Conservation (phyloP, 345 rosid genomes). For the Euphorbia tirucalli region DNA sequence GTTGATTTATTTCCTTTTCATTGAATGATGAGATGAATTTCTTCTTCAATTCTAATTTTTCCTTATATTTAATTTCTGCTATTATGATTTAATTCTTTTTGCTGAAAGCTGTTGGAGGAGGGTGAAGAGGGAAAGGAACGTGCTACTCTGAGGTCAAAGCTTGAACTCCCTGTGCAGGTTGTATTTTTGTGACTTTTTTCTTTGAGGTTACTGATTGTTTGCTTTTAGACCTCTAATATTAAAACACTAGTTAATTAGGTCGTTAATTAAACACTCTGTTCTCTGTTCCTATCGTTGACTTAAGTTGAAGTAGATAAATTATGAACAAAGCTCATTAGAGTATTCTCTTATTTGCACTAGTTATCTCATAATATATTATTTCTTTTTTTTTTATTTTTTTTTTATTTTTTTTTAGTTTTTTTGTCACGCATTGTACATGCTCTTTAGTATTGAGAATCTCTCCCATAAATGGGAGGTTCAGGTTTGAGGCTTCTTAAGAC, state of each 20-base stretch:
- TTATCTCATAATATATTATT: not conserved
- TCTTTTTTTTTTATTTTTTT: not conserved
- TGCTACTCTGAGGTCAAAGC: constrained; percentile 83
- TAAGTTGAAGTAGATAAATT: not conserved
- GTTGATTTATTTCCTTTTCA: not conserved
- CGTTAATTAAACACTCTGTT: not conserved
- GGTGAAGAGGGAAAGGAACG: constrained; percentile 93
- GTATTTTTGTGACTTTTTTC: constrained; percentile 18
- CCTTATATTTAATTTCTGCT: not conserved
- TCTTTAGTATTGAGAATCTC: not conserved
- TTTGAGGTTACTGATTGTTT: not conserved
- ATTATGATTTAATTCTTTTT: constrained; percentile 19
- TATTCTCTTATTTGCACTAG: not conserved
- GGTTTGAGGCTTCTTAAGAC: not conserved
- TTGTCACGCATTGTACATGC: not conserved
- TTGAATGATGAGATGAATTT: not conserved
- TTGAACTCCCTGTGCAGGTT: constrained; percentile 99
- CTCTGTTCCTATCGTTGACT: not conserved
- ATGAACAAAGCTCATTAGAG: not conserved
- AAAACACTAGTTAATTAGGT: not conserved
- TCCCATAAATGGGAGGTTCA: not conserved
- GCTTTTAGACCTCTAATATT: not conserved
- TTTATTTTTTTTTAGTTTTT: not conserved
- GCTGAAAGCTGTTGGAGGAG: constrained; percentile 79
- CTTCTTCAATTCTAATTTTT: not conserved